A percentile compares a stretch with the other conserved stretches of the same genome.
These are phyloP conservation scores for Entomortierella parvispora DNA, from an alignment of 192 early-diverging fungal species.

Conservation along the genomic window DNA sequence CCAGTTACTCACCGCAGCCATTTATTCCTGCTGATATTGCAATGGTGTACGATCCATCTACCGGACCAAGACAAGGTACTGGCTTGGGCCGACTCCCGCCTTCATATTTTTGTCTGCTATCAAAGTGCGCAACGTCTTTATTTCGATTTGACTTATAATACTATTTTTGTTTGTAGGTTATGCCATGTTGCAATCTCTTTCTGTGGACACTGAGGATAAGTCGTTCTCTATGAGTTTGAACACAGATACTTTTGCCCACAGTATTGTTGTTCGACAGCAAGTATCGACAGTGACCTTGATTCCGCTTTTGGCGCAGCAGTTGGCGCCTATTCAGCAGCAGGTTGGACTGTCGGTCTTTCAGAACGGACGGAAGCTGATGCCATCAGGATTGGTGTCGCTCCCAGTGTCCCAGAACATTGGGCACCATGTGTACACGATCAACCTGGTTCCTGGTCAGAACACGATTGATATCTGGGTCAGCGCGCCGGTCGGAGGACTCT, in stretches of 20 bases:
- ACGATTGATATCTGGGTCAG: constrained; percentile 52
- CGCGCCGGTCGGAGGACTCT: constrained; percentile 40
- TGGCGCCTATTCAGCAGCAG: constrained; percentile 40
- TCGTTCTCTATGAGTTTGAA: constrained; percentile 53
- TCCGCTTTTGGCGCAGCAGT: constrained; percentile 33
- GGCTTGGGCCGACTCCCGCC: too few species aligned
- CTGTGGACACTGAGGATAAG: constrained; percentile 46
- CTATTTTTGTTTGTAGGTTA: constrained; percentile 16
- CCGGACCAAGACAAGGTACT: constrained; percentile 45
- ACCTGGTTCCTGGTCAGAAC: constrained; percentile 28
- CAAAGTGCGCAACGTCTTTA: background rate
- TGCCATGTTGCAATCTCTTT: constrained; percentile 47
- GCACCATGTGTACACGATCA: constrained; percentile 38
- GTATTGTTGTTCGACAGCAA: constrained; percentile 28
- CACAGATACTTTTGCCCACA: constrained; percentile 35
- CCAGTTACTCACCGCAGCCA: background rate
- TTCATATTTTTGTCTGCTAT: too few species aligned
- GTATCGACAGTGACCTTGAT: constrained; percentile 32
- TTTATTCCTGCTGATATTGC: constrained; percentile 29
- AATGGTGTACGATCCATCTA: constrained; percentile 25
- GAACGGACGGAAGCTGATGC: constrained; percentile 42
- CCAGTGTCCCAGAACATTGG: constrained; percentile 29
- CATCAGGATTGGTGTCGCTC: constrained; percentile 17
- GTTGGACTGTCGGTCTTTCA: constrained; percentile 49
- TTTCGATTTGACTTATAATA: background rate